phyloP scores from a whole-genome alignment of 202 grass and related monocot species.

The Schoenoplectus tabernaemontani region DNA sequence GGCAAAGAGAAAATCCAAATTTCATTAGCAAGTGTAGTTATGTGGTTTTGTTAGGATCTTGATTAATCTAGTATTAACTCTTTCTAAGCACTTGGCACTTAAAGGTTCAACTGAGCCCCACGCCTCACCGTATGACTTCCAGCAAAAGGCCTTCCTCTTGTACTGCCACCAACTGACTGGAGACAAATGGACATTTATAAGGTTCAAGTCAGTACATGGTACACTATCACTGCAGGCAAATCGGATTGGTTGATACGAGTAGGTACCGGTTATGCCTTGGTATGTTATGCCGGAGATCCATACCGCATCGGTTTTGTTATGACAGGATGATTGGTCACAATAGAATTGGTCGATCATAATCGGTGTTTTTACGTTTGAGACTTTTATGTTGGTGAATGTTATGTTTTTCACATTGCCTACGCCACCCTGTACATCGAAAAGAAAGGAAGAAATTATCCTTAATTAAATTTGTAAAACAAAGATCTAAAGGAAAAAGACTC shows the following conservation, averaged over 20 bases:
- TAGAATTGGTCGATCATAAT: slow-evolving; percentile 81
- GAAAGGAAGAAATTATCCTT: background rate
- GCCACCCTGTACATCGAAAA: slow-evolving; percentile 29
- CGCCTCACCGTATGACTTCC: slow-evolving; percentile 52
- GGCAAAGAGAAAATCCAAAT: background rate
- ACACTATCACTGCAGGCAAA: slow-evolving; percentile 61
- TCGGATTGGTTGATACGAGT: slow-evolving; percentile 42
- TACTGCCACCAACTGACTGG: slow-evolving; percentile 8
- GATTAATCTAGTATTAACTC: slow-evolving; percentile 32
- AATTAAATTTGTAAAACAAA: background rate
- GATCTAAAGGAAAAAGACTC: background rate
- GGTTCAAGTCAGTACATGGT: slow-evolving; percentile 45
- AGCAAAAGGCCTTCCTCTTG: slow-evolving; percentile 34
- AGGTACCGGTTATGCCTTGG: slow-evolving; percentile 45
- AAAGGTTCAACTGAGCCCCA: slow-evolving; percentile 24
- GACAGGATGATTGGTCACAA: slow-evolving; percentile 47
- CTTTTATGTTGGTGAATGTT: slow-evolving; percentile 53
- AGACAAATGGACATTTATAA: slow-evolving; percentile 36
- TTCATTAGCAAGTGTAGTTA: slow-evolving; percentile 44
- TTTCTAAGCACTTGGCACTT: slow-evolving; percentile 39
- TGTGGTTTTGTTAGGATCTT: slow-evolving; percentile 39
- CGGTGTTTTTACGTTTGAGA: slow-evolving; percentile 50
- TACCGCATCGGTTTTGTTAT: slow-evolving; percentile 48
- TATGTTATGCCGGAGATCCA: slow-evolving; percentile 40
- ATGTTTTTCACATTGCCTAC: slow-evolving; percentile 59